Evolutionary conservation across 164 flowering plant genomes (phyloP).

Genomic region (Chloranthus sessilifolius): DNA sequence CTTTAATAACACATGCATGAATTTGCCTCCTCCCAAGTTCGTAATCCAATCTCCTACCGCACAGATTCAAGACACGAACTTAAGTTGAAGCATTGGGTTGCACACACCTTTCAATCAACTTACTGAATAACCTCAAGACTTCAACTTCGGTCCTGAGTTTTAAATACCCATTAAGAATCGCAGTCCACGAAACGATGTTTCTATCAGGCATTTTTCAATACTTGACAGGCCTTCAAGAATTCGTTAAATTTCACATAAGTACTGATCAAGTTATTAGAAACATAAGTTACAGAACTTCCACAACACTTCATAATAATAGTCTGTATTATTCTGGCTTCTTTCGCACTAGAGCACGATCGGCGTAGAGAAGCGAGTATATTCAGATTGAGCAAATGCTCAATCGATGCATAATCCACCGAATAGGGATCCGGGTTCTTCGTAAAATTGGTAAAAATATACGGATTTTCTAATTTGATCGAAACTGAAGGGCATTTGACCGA

Average conservation of each 20-base stretch:
- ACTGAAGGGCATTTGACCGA: slow-evolving; percentile 2
- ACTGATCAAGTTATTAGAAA: slow-evolving; percentile 58
- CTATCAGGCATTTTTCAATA: slow-evolving; percentile 64
- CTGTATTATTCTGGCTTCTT: slow-evolving; percentile 44
- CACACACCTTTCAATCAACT: slow-evolving; percentile 31
- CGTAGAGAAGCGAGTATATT: slow-evolving; percentile 36
- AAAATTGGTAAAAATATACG: background rate
- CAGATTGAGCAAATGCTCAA: slow-evolving; percentile 14
- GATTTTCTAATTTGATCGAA: slow-evolving; percentile 2
- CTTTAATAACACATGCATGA: slow-evolving; percentile 63
- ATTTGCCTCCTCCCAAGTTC: slow-evolving; percentile 62
- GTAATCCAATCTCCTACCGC: slow-evolving; percentile 46
- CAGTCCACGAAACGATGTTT: slow-evolving; percentile 79
- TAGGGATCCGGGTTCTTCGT: slow-evolving; percentile 15
- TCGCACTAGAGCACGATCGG: slow-evolving; percentile 30
- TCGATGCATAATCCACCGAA: slow-evolving; percentile 3
- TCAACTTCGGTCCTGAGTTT: slow-evolving; percentile 44
- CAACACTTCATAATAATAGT: slow-evolving; percentile 29
- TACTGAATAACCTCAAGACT: slow-evolving; percentile 34
- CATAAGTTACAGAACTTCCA: slow-evolving; percentile 19
- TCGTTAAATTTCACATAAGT: slow-evolving; percentile 41
- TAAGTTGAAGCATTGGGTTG: slow-evolving; percentile 42
- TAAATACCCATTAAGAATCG: slow-evolving; percentile 62
- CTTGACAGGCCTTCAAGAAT: slow-evolving; percentile 44
- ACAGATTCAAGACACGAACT: slow-evolving; percentile 66